These are phyloP conservation scores for Geosiphon pyriformis DNA, from an alignment of 192 early-diverging fungal species.

Conservation along the genomic window DNA sequence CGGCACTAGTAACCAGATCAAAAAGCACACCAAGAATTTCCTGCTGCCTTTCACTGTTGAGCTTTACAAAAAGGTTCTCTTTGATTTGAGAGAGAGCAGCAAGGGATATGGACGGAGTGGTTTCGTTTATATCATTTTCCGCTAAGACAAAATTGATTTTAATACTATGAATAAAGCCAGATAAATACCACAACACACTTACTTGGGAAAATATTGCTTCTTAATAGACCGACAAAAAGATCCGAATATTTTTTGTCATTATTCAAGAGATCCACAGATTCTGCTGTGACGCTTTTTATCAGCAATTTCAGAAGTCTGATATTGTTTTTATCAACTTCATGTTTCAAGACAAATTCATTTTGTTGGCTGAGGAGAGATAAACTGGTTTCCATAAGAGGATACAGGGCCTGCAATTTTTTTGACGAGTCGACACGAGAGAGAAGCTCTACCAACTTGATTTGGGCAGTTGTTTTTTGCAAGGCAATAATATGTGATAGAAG, in stretches of 20 bases:
- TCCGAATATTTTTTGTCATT: conserved; percentile 36
- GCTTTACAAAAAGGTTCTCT: conserved; percentile 32
- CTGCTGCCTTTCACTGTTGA: conserved; percentile 35
- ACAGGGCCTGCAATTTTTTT: conserved; percentile 53
- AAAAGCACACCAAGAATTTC: conserved; percentile 34
- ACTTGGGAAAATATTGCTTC: conserved; percentile 25
- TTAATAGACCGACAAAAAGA: conserved; percentile 46
- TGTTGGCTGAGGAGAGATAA: conserved; percentile 38
- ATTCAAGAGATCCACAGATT: conserved; percentile 40
- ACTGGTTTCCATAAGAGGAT: conserved; percentile 50
- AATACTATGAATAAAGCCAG: too few relatives aligned
- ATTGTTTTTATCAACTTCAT: conserved; percentile 23
- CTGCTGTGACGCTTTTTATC: conserved; percentile 50
- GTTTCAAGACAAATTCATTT: too few relatives aligned
- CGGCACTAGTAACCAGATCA: conserved; percentile 30
- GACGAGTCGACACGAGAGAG: conserved; percentile 46
- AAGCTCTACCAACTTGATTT: conserved; percentile 47
- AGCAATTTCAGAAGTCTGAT: conserved; percentile 39
- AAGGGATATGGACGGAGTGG: conserved; percentile 1
- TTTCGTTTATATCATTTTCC: not conserved
- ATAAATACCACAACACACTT: too few relatives aligned
- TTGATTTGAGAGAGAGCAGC: conserved; percentile 41
- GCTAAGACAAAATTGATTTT: too few relatives aligned
- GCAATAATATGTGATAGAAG: conserved; percentile 52
- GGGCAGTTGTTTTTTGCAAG: conserved; percentile 30